Evolutionary conservation across 768 basidiomycete genomes (phyloP).

Genomic region (Russula griseocarnosa): DNA sequence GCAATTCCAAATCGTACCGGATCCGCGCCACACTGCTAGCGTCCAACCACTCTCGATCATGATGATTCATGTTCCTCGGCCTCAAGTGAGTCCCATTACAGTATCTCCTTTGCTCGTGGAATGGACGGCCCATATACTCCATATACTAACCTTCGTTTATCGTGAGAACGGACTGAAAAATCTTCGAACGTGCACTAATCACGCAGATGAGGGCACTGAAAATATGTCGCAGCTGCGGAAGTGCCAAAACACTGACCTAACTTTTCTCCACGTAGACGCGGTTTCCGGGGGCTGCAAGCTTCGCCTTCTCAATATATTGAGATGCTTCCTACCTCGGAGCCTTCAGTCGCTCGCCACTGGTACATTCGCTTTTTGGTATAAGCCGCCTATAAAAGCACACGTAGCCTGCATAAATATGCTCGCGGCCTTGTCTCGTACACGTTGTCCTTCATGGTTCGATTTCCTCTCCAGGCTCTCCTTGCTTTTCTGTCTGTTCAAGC

Average conservation of each 20-base stretch:
- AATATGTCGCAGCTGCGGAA: not conserved
- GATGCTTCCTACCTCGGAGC: not conserved
- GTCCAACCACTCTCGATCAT: too few relatives aligned
- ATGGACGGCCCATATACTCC: too few relatives aligned
- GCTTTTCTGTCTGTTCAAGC: conserved; percentile 22
- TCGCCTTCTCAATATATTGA: not conserved
- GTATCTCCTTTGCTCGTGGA: too few relatives aligned
- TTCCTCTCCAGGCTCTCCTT: conserved; percentile 23
- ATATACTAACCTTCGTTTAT: too few relatives aligned
- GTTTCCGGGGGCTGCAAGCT: not conserved
- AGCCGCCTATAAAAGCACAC: not conserved
- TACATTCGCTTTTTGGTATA: not conserved
- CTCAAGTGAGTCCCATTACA: too few relatives aligned
- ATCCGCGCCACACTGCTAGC: too few relatives aligned
- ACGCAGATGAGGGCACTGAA: too few relatives aligned
- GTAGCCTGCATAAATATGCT: too few relatives aligned
- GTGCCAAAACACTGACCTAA: not conserved
- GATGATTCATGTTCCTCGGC: too few relatives aligned
- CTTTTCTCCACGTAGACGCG: not conserved
- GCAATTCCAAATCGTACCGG: not conserved
- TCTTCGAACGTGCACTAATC: not conserved
- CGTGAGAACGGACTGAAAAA: too few relatives aligned
- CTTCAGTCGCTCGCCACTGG: not conserved
- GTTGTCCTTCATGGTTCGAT: conserved; percentile 10
- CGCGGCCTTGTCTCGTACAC: not conserved